phyloP scores from a whole-genome alignment of 306 rosid species.

The Vigna mungo region DNA sequence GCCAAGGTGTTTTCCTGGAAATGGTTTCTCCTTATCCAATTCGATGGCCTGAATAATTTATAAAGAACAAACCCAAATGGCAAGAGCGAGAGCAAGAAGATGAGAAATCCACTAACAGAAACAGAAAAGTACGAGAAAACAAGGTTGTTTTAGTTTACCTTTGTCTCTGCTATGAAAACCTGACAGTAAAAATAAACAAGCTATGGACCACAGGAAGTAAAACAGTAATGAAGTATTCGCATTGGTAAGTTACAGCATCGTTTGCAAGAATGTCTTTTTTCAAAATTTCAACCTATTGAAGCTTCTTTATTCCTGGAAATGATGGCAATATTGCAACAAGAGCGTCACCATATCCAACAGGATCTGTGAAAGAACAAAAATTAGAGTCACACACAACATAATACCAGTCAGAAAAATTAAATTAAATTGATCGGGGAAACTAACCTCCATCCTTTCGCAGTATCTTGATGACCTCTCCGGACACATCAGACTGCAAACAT shows the following conservation, averaged over 20 bases:
- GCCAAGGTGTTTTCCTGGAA: no score
- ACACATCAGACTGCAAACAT: conserved; percentile 67
- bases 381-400: conserved; percentile 1
- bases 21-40: not conserved
- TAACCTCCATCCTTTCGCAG: conserved; percentile 86
- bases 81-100: not conserved
- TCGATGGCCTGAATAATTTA: no score
- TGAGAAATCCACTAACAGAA: not conserved
- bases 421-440: conserved; percentile 30
- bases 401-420: not conserved
- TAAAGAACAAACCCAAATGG: not conserved
- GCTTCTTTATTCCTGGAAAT: conserved; percentile 91
- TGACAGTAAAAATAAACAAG: not conserved
- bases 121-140: not conserved
- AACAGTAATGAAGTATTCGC: not conserved
- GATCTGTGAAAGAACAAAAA: conserved; percentile 58
- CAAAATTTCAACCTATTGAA: conserved; percentile 54
- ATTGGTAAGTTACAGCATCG: conserved; percentile 26
- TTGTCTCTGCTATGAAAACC: not conserved
- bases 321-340: conserved; percentile 85
- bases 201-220: not conserved
- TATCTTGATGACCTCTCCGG: conserved; percentile 89
- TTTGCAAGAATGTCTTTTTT: not conserved
- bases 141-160: conserved; percentile 1
- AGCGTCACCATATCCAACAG: conserved; percentile 90